A percentile compares a stretch with the other conserved stretches of the same genome.
These are phyloP conservation scores for Taiozyma sp. DNA, from an alignment of 1,139 yeast genomes.

Conservation along the genomic window DNA sequence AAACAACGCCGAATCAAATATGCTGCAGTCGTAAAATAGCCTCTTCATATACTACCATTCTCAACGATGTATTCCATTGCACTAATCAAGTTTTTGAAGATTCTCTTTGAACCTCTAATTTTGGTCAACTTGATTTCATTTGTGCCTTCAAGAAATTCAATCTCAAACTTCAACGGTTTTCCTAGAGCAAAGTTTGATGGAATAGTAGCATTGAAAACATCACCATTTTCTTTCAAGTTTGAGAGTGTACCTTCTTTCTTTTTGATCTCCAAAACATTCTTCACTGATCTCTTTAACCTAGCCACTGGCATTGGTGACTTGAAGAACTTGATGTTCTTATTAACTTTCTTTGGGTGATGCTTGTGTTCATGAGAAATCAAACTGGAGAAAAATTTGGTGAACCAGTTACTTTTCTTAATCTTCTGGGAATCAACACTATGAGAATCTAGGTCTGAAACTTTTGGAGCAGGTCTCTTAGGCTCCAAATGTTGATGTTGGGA, in stretches of 20 bases:
- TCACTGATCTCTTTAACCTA: slow-evolving; percentile 20
- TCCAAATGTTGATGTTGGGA: slow-evolving; percentile 7
- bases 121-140: slow-evolving; percentile 39
- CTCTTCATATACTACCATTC: slow-evolving; percentile 22
- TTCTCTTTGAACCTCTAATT: slow-evolving; percentile 51
- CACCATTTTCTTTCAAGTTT: slow-evolving; percentile 31
- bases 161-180: slow-evolving; percentile 42
- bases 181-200: slow-evolving; percentile 46
- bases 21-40: background rate
- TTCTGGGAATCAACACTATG: slow-evolving; percentile 7
- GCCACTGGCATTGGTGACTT: slow-evolving; percentile 16
- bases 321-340: slow-evolving; percentile 9
- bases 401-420: slow-evolving; percentile 24
- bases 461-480: slow-evolving; percentile 44
- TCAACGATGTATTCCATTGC: slow-evolving; percentile 36
- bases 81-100: slow-evolving; percentile 44
- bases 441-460: slow-evolving; percentile 27
- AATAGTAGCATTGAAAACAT: slow-evolving; percentile 40
- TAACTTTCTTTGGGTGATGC: slow-evolving; percentile 1
- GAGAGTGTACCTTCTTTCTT: slow-evolving; percentile 48
- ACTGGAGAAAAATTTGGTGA: slow-evolving; percentile 21
- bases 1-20: background rate
- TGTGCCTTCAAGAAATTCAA: slow-evolving; percentile 31
- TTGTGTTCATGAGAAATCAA: slow-evolving; percentile 11
- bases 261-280: slow-evolving; percentile 37